Evolutionary conservation across 306 rosid genomes (phyloP).

Genomic region (Pachyrhizus erosus): DNA sequence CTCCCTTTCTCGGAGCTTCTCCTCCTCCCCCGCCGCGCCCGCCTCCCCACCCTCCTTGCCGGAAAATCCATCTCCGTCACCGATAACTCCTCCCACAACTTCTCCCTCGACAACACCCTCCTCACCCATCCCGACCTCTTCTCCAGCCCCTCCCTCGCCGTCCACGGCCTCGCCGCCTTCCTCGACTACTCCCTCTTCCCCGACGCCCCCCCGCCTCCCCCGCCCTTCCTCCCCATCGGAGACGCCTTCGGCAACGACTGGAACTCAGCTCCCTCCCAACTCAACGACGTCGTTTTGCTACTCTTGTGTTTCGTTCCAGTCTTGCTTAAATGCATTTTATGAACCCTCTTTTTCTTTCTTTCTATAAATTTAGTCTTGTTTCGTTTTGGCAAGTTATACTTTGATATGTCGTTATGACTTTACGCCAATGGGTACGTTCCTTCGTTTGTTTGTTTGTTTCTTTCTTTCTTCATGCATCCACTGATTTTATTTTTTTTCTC

Average conservation of each 20-base stretch:
- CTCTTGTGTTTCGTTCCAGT: background rate
- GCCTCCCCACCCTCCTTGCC: slow-evolving; percentile 80
- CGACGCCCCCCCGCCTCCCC: background rate
- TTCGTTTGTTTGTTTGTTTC: too few species aligned
- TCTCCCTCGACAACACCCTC: slow-evolving; percentile 54
- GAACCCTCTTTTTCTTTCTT: background rate
- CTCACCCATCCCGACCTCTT: slow-evolving; percentile 66
- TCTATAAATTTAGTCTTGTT: too few species aligned
- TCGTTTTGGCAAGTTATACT: too few species aligned
- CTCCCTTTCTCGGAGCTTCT: slow-evolving; percentile 72
- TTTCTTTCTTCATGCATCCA: too few species aligned
- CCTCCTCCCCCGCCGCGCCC: slow-evolving; percentile 52
- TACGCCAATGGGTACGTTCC: too few species aligned
- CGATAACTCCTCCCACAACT: slow-evolving; percentile 53
- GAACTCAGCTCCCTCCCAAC: background rate
- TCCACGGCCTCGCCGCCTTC: slow-evolving; percentile 57
- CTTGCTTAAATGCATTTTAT: background rate
- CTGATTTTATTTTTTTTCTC: too few species aligned
- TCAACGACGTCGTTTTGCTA: background rate
- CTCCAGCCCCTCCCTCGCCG: slow-evolving; percentile 49
- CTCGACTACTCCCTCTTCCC: slow-evolving; percentile 63
- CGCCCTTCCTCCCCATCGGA: slow-evolving; percentile 14
- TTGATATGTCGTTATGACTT: too few species aligned
- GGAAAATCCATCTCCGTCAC: slow-evolving; percentile 59
- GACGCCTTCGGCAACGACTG: background rate